Percentiles rank a stretch among this genome's conserved stretches.
phyloP scores from a whole-genome alignment of 192 early-diverging fungal genomes.

The Funneliformis geosporum region DNA sequence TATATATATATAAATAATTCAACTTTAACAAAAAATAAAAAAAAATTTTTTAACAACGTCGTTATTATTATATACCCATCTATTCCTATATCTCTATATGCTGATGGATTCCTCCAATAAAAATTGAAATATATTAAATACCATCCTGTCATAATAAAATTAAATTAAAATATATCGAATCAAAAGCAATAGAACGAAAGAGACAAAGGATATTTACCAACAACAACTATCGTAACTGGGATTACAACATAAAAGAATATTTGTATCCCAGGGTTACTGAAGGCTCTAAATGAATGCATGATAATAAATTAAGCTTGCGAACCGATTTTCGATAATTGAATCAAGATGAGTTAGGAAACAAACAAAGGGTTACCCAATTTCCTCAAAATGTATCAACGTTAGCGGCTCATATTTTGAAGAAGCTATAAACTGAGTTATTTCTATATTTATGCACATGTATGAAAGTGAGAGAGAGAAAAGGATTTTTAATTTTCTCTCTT shows the following conservation, averaged over 20 bases:
- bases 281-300: neutral
- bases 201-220: neutral
- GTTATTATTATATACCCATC: slow-evolving; percentile 3
- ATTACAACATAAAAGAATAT: neutral
- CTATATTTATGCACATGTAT: neutral
- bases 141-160: neutral
- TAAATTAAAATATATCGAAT: neutral
- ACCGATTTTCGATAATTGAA: neutral
- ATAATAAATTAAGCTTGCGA: neutral
- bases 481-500: neutral
- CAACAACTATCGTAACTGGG: neutral
- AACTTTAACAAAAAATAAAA: neutral
- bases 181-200: neutral
- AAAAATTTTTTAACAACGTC: neutral
- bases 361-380: neutral
- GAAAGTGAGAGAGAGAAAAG: neutral
- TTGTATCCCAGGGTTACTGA: neutral
- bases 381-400: neutral
- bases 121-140: neutral
- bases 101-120: neutral
- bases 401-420: neutral
- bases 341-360: neutral
- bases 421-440: neutral
- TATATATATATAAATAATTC: too few species aligned
- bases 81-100: neutral